phyloP scores from a whole-genome alignment of 148 eudicot genomes.

The Rhododendron ovatum region DNA sequence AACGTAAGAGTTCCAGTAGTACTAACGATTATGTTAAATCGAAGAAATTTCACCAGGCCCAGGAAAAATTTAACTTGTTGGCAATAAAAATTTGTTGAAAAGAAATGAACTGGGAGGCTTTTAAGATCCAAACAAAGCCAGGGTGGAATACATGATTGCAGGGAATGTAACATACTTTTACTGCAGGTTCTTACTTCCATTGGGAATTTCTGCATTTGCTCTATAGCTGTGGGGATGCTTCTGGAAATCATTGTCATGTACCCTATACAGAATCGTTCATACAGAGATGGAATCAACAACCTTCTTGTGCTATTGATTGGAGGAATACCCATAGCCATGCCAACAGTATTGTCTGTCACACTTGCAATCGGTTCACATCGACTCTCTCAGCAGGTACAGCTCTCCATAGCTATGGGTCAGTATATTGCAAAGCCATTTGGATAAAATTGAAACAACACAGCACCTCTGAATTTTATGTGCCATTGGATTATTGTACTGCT shows the following conservation, averaged over 20 bases:
- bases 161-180: slow-evolving; percentile 5
- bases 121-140: neutral
- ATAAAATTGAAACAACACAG: neutral
- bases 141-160: neutral
- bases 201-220: slow-evolving; percentile 79
- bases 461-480: neutral
- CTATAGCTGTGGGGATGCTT: slow-evolving; percentile 67
- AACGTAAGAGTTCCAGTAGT: neutral
- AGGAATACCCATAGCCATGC: slow-evolving; percentile 88
- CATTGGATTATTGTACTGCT: neutral
- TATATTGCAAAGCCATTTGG: neutral
- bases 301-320: slow-evolving; percentile 79
- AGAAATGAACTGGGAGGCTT: neutral
- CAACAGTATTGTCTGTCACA: slow-evolving; percentile 75
- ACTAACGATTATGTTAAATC: neutral
- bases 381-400: slow-evolving; percentile 63
- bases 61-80: neutral
- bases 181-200: slow-evolving; percentile 71
- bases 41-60: slow-evolving; percentile 1
- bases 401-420: neutral
- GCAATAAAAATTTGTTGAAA: neutral
- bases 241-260: slow-evolving; percentile 72
- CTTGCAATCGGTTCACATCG: slow-evolving; percentile 80
- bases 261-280: slow-evolving; percentile 53
- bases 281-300: slow-evolving; percentile 67